Conservation (phyloP, 106 monocot genomes). For the Dendrobium nobile region DNA sequence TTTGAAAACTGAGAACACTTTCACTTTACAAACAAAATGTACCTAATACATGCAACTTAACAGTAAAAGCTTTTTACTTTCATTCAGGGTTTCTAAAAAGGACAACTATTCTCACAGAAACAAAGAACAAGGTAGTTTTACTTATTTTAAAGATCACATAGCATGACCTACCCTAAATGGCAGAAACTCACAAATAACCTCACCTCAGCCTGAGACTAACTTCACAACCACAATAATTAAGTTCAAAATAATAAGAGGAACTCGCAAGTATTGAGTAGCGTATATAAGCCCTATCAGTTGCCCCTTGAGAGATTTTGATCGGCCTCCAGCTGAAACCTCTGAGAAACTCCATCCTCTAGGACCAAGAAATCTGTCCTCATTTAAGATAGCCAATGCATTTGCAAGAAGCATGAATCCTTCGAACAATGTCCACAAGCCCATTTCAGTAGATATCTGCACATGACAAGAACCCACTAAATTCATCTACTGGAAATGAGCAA, state of each 20-base stretch:
- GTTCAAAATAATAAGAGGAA: slow-evolving; percentile 30
- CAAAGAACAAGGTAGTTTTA: not conserved
- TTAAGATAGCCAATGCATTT: slow-evolving; percentile 19
- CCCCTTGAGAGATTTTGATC: slow-evolving; percentile 26
- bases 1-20: not conserved
- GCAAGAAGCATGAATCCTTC: slow-evolving; percentile 22
- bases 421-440: slow-evolving; percentile 17
- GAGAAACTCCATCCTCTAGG: slow-evolving; percentile 29
- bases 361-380: slow-evolving; percentile 21
- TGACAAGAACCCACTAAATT: not conserved
- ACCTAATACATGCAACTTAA: not conserved
- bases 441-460: not conserved
- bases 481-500: not conserved
- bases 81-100: not conserved
- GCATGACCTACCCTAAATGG: not conserved
- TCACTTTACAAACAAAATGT: not conserved
- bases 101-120: not conserved
- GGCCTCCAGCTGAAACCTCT: slow-evolving; percentile 11
- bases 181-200: not conserved
- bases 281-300: slow-evolving; percentile 23
- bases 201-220: slow-evolving; percentile 21
- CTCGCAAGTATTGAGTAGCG: slow-evolving; percentile 28
- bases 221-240: slow-evolving; percentile 16
- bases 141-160: not conserved
- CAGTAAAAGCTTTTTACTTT: not conserved